Conservation (phyloP, 1,284 basidiomycete species). For the Gymnopus androsaceus region DNA sequence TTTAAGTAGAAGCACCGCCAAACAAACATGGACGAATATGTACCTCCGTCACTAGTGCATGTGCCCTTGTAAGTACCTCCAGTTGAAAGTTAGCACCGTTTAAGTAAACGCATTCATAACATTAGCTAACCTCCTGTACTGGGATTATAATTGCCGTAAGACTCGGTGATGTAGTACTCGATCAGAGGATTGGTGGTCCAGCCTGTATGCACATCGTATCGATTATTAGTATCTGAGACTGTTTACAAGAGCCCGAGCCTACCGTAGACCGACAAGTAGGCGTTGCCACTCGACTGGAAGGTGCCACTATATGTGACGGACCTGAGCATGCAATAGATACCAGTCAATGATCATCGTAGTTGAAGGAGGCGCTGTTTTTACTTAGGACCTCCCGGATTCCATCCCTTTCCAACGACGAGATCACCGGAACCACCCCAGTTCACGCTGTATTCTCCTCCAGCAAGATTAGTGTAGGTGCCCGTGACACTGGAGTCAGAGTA, state of each 20-base stretch:
- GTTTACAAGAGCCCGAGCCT: too few species aligned
- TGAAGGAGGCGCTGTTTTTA: background rate
- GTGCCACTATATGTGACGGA: slow-evolving; percentile 33
- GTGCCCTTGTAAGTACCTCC: slow-evolving; percentile 28
- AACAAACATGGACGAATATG: too few species aligned
- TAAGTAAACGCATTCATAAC: too few species aligned
- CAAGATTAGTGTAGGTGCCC: slow-evolving; percentile 31
- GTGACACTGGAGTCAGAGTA: slow-evolving; percentile 27
- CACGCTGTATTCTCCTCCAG: slow-evolving; percentile 25
- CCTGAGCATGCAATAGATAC: slow-evolving; percentile 15
- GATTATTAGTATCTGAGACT: too few species aligned
- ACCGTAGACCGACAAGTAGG: slow-evolving; percentile 41
- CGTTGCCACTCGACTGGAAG: slow-evolving; percentile 37
- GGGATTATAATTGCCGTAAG: slow-evolving; percentile 42
- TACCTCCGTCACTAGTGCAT: slow-evolving; percentile 31
- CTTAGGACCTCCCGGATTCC: slow-evolving; percentile 30
- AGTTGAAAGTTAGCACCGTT: too few species aligned
- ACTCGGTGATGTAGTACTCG: slow-evolving; percentile 44
- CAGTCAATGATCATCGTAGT: background rate
- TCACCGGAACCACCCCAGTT: slow-evolving; percentile 30
- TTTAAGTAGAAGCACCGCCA: too few species aligned
- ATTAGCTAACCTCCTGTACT: too few species aligned
- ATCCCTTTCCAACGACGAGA: slow-evolving; percentile 35
- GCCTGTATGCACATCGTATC: too few species aligned
- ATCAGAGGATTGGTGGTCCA: slow-evolving; percentile 39